Evolutionary conservation across 805 yeast species (phyloP).

Genomic region (Starmerella stigmatis): DNA sequence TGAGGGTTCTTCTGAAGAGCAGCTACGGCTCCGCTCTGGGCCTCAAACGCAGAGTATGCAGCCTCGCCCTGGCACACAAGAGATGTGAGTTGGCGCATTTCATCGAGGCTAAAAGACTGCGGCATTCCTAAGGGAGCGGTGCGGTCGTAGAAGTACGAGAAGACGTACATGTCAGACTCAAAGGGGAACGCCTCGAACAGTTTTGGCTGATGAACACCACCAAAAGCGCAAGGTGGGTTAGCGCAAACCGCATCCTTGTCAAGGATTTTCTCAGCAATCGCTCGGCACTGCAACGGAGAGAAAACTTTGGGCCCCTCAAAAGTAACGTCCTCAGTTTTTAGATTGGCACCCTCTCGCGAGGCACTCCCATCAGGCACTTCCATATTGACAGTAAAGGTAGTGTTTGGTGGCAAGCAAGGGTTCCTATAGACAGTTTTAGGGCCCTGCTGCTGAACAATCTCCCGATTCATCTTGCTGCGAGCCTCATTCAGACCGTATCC

Average conservation of each 20-base stretch:
- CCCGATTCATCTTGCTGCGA: conserved; percentile 63
- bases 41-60: conserved; percentile 60
- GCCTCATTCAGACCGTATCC: conserved; percentile 96
- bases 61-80: conserved; percentile 77
- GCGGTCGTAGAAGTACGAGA: conserved; percentile 92
- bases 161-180: conserved; percentile 69
- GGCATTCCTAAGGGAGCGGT: conserved; percentile 95
- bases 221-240: conserved; percentile 80
- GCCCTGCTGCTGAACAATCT: conserved; percentile 43
- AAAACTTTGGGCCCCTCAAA: conserved; percentile 55
- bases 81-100: conserved; percentile 68
- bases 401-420: conserved; percentile 84
- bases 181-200: conserved; percentile 63
- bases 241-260: conserved; percentile 74
- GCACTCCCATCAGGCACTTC: conserved; percentile 37
- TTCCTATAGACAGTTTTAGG: conserved; percentile 37
- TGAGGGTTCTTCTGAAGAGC: conserved; percentile 70
- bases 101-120: conserved; percentile 70
- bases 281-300: conserved; percentile 79
- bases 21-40: conserved; percentile 56
- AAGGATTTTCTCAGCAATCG: conserved; percentile 67
- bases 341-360: conserved; percentile 17
- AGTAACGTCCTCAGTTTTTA: conserved; percentile 34
- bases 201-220: conserved; percentile 96
- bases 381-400: conserved; percentile 48